Percentiles rank a stretch among this genome's conserved stretches.
Evolutionary conservation across 257 asterid species (phyloP).

Genomic region (Fraxinus pennsylvanica): DNA sequence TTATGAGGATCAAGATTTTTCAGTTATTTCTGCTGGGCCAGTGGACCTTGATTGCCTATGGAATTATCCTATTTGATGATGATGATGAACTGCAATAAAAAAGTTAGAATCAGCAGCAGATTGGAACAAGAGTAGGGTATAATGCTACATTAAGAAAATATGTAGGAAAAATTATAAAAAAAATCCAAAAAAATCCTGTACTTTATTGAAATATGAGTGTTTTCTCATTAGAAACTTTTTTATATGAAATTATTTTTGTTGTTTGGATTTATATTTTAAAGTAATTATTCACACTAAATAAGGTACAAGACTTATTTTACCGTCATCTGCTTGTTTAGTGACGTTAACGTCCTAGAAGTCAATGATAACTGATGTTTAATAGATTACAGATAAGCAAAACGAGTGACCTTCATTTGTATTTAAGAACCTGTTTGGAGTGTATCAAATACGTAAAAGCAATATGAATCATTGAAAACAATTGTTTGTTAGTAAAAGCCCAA

Average conservation of each 20-base stretch:
- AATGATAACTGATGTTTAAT: too few relatives aligned
- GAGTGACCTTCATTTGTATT: too few relatives aligned
- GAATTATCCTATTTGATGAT: slow-evolving; percentile 32
- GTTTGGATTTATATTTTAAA: not conserved
- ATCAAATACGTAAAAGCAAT: too few relatives aligned
- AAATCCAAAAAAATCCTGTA: not conserved
- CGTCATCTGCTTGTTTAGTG: not conserved
- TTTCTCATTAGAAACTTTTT: slow-evolving; percentile 1
- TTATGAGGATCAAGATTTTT: slow-evolving; percentile 31
- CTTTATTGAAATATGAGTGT: slow-evolving; percentile 6
- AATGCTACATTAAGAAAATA: not conserved
- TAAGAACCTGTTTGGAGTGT: too few relatives aligned
- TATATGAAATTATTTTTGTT: slow-evolving; percentile 5
- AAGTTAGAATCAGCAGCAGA: not conserved
- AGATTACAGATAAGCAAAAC: too few relatives aligned
- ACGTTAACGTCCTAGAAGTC: too few relatives aligned
- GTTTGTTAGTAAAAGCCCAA: too few relatives aligned
- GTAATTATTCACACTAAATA: not conserved
- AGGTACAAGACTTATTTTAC: not conserved
- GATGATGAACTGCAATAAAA: not conserved
- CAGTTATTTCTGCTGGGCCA: slow-evolving; percentile 18
- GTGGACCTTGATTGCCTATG: slow-evolving; percentile 47
- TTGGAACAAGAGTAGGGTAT: not conserved
- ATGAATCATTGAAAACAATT: too few relatives aligned
- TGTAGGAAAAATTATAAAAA: slow-evolving; percentile 6